Evolutionary conservation across 306 rosid species (phyloP), one percentile per base, ranked within the genome.

Genomic region (Morella rubra): DNA sequence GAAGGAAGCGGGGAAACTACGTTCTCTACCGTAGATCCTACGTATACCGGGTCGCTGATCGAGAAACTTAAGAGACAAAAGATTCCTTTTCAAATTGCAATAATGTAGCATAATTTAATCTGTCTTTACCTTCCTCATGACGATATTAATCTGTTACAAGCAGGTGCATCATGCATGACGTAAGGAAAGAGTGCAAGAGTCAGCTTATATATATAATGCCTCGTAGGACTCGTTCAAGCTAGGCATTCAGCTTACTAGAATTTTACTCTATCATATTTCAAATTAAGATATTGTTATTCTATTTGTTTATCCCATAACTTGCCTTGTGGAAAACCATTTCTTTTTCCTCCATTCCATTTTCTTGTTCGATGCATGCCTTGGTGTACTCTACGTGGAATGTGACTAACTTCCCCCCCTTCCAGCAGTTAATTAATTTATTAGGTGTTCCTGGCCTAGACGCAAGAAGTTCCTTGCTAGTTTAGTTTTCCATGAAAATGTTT

Each of bases 321-420:
- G 80, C 74, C 80, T 83, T 87, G 46, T 64, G 46, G 73, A 51
- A 76, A 75, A 75, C 79, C 79, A 73, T 44, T 78, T 53, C 32
- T 80, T 74, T 37, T 37, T 46, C 69, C 22, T 40, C 45, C 7
- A 6, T 4, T 62, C 18, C 44, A 62, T 62, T 41, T 62, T 62
- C 69, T 32, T 32, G 59, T 54, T 54, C 6, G 59, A 54, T 53
- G 0, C 19, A 20, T n/a, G 6, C 19, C 5, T 5, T 15, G 40
- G 40, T 10, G 64, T 58, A 4, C 11, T 22, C 64, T 24, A 22
- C 12, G 16, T 19, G 27, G 37, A 58, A 58, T 58, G 24, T 27
- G 64, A 58, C 24, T 58, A 58, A 22, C 12, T 58, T 19, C 4
- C 8, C 9, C 11, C 14, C 27, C 27, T 58, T 58, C 11, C 14